Evolutionary conservation across 306 rosid species (phyloP).

Genomic region (Spatholobus suberectus): DNA sequence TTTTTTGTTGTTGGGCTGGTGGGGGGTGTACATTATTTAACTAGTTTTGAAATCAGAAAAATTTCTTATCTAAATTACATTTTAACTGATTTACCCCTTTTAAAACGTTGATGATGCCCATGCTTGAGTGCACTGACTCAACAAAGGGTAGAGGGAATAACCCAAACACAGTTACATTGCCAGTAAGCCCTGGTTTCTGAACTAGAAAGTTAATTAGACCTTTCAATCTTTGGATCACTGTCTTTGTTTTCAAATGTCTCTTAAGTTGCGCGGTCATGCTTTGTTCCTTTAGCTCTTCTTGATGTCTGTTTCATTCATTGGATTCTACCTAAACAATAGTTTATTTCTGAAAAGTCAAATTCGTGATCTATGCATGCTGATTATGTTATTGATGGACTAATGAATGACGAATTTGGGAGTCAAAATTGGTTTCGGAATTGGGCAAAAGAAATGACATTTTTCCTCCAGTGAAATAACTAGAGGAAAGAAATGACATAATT

Average conservation of each 20-base stretch:
- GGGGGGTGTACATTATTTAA: too few species aligned
- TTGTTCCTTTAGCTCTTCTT: background rate
- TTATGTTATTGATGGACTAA: background rate
- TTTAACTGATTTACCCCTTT: too few species aligned
- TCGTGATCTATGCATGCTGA: background rate
- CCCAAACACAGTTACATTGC: constrained; percentile 78
- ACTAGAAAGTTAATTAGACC: background rate
- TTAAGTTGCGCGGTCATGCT: background rate
- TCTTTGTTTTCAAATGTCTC: background rate
- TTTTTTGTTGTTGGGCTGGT: too few species aligned
- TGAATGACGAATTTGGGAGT: background rate
- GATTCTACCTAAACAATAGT: background rate
- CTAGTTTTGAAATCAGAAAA: background rate
- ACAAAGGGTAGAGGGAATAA: too few species aligned
- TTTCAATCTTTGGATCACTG: background rate
- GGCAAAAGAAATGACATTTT: background rate
- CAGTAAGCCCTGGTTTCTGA: constrained; percentile 45
- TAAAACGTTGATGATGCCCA: too few species aligned
- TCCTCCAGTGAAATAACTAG: background rate
- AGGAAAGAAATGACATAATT: background rate
- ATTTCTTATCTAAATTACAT: too few species aligned
- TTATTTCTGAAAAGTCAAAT: background rate
- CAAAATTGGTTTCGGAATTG: background rate
- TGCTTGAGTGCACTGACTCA: too few species aligned
- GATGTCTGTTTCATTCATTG: background rate